phyloP scores from a whole-genome alignment of 2,329 filamentous ascomycete species.

The Sporothrix pallida region DNA sequence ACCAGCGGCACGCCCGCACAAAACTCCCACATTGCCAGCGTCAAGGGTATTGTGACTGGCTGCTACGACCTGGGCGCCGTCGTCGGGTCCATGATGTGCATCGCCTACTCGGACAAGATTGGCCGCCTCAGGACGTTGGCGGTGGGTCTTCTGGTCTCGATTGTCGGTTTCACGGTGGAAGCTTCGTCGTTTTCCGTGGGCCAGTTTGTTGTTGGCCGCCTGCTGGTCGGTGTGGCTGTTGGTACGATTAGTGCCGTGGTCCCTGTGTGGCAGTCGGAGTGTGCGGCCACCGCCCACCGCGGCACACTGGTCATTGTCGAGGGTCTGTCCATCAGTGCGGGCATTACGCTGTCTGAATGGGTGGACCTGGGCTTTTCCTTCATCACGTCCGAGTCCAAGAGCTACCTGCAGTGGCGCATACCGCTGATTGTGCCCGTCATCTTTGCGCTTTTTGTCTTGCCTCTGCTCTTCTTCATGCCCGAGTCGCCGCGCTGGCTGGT shows the following conservation, averaged over 20 bases:
- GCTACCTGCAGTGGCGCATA: constrained; percentile 40
- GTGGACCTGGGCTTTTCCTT: constrained; percentile 31
- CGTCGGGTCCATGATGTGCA: constrained; percentile 11
- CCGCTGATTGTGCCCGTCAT: constrained; percentile 57
- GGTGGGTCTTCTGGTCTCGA: constrained; percentile 44
- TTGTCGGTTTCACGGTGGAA: constrained; percentile 56
- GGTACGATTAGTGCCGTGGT: constrained; percentile 55
- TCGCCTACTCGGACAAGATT: constrained; percentile 21
- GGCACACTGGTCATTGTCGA: constrained; percentile 40
- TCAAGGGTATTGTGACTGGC: constrained; percentile 21
- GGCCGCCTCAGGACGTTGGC: constrained; percentile 19
- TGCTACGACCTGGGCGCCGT: constrained; percentile 25
- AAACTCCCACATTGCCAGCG: background rate
- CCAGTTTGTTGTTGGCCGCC: constrained; percentile 57
- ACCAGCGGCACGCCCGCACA: background rate
- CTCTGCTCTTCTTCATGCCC: constrained; percentile 57
- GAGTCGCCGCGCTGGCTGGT: constrained; percentile 63
- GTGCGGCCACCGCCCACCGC: constrained; percentile 38
- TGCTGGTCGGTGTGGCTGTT: constrained; percentile 58
- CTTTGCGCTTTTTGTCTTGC: constrained; percentile 43
- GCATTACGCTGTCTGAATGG: constrained; percentile 35
- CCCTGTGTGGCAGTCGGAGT: constrained; percentile 41
- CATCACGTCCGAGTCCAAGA: background rate
- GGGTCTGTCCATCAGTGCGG: constrained; percentile 37
- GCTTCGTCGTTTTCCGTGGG: constrained; percentile 52